Evolutionary conservation across 2,329 filamentous ascomycete species (phyloP).

Genomic region (Calonectria fujianensis): DNA sequence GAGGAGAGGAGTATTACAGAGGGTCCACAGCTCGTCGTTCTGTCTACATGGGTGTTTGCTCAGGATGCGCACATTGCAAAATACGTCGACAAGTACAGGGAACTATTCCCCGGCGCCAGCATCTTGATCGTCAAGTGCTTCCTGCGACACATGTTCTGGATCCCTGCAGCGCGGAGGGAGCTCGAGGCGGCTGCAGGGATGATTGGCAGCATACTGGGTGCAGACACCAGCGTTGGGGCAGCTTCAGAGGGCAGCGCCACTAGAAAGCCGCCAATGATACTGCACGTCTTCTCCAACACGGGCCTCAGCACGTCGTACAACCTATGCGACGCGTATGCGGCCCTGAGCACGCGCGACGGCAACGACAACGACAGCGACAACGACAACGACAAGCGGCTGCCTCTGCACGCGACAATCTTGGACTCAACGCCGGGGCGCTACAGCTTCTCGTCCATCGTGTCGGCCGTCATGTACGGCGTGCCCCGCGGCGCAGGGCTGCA

Average conservation of each 20-base stretch:
- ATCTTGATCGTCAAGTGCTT: slow-evolving; percentile 3
- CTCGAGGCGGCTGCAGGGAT: neutral
- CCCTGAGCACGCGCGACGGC: neutral
- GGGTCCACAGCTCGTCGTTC: slow-evolving; percentile 1
- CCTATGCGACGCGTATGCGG: slow-evolving; percentile 17
- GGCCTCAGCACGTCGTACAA: slow-evolving; percentile 28
- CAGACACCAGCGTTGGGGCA: neutral
- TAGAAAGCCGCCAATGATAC: neutral
- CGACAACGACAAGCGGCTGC: neutral
- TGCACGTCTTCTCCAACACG: slow-evolving; percentile 28
- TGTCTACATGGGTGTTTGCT: slow-evolving; percentile 23
- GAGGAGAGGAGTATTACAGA: neutral
- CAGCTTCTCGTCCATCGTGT: slow-evolving; percentile 1
- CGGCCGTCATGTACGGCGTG: slow-evolving; percentile 20
- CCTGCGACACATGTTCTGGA: slow-evolving; percentile 26
- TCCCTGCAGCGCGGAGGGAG: slow-evolving; percentile 7
- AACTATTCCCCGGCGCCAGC: slow-evolving; percentile 3
- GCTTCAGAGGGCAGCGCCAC: neutral
- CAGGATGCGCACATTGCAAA: slow-evolving; percentile 26
- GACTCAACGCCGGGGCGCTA: slow-evolving; percentile 19
- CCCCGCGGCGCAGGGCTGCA: slow-evolving; percentile 4
- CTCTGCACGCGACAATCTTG: neutral
- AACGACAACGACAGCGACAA: too few species aligned
- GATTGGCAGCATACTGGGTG: neutral
- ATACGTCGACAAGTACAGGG: slow-evolving; percentile 15